phyloP scores from a whole-genome alignment of 371 early-diverging fungal genomes.

The Rhizopus microsporus region DNA sequence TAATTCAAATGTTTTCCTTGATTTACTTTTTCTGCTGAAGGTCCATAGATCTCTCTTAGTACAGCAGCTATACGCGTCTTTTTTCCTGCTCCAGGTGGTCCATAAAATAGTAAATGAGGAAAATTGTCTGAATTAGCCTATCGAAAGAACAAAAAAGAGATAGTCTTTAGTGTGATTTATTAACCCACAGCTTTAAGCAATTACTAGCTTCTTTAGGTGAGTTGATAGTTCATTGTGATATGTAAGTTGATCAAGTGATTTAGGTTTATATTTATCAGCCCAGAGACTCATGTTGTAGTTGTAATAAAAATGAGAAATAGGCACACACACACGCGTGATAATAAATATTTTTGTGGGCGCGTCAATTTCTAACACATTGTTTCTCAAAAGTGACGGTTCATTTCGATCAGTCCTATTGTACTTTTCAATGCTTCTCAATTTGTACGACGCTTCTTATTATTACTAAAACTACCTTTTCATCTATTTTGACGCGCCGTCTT shows the following conservation, averaged over 20 bases:
- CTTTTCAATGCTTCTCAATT: no score
- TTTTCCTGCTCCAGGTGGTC: conserved; percentile 97
- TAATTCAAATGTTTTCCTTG: not conserved
- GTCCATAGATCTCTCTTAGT: conserved; percentile 86
- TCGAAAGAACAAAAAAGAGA: not conserved
- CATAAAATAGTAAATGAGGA: conserved; percentile 97
- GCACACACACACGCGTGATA: no score
- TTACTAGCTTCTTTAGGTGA: conserved; percentile 80
- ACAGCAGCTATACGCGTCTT: conserved; percentile 92
- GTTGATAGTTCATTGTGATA: conserved; percentile 77
- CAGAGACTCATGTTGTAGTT: conserved; percentile 80
- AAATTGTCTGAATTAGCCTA: conserved; percentile 82
- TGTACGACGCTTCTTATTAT: no score
- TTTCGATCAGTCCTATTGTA: no score
- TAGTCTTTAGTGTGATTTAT: not conserved
- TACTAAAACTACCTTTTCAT: no score
- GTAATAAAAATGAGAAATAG: conserved; percentile 1
- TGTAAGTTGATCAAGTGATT: conserved; percentile 81
- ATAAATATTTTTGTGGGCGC: no score
- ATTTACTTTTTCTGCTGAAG: conserved; percentile 88
- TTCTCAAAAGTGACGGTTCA: no score
- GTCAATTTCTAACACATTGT: no score
- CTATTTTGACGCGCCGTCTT: no score
- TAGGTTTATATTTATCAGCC: conserved; percentile 97
- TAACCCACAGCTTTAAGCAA: not conserved